Base-by-base conservation (phyloP, 352 stramenopile genomes). In the Phytophthora sp. region DNA sequence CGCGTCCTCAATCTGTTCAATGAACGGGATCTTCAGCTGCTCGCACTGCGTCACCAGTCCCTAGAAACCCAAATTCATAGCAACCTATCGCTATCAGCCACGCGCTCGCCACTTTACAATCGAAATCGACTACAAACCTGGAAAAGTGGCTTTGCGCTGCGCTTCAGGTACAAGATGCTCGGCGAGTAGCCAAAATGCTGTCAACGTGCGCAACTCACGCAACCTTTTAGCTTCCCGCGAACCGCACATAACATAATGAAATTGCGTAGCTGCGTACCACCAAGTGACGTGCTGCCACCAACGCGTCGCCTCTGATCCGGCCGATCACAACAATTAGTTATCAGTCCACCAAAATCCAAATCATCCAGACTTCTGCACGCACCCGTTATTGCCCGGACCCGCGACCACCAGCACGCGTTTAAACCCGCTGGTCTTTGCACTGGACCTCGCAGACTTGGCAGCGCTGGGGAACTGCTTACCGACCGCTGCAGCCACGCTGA, bases 371-470 rank as follows among this genome's bases (percentile, higher is more conserved):
- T 18, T 57, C 12, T 31, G 6, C 3, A 53, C 76, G 18, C 36
- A 92, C 87, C 98, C 98, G 67, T 99, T 99, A 72, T 99, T 99
- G 1, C 98, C 98, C 8, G 98, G 98, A 1, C 98, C 98, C 35
- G 86, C 96, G 20, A 99, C 74, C n/a, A 99, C 73, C 7, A 99
- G 75, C 36, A 99, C 82, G 12, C 72, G 69, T 13, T 73, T 74
- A 26, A 74, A 73, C 24, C 31, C 27, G 0, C 63, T n/a, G 12
- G 6, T 63, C 18, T 23, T 3, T 33, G 7, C 23, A 39, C 1
- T 18, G 12, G 29, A 20, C 15, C 30, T 31, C 3, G 26, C 38
- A 21, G 15, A 20, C 6, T 33, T 33, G 2, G 26, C n/a, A 26
- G 15, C 16, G 21, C 27, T 66, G 4, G 77, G 77, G 51, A 79